A percentile compares a stretch with the other conserved stretches of the same genome.
Conservation (phyloP, 1,284 basidiomycete species). For the Irpex rosettiformis region DNA sequence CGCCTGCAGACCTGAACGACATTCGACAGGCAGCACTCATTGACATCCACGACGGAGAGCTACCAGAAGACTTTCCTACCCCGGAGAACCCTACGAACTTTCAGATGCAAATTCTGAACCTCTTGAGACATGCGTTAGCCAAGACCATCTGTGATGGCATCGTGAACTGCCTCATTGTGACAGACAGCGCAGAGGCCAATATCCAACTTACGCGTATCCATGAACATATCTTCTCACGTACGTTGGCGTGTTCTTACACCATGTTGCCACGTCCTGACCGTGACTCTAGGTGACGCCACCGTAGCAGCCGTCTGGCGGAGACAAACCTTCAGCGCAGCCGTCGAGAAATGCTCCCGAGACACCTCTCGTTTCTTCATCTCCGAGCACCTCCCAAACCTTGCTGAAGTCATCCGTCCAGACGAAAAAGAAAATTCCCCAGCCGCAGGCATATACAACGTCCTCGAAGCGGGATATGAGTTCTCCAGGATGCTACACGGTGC, state of each 20-base stretch:
- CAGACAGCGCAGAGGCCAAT: conserved; percentile 75
- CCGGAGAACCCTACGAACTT: conserved; percentile 32
- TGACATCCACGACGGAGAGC: conserved; percentile 50
- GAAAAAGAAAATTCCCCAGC: conserved; percentile 33
- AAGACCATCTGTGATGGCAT: conserved; percentile 76
- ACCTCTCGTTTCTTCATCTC: conserved; percentile 61
- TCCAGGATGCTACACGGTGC: conserved; percentile 80
- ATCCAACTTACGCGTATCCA: conserved; percentile 77
- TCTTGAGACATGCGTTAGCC: conserved; percentile 73
- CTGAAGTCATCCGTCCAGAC: conserved; percentile 39
- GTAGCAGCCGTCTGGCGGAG: conserved; percentile 82
- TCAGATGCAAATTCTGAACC: conserved; percentile 71
- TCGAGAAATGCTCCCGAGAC: conserved; percentile 66
- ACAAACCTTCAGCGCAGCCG: conserved; percentile 80
- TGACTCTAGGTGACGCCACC: conserved; percentile 64
- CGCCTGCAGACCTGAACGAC: conserved; percentile 49
- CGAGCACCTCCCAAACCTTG: conserved; percentile 64
- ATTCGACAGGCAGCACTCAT: conserved; percentile 56
- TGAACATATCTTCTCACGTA: conserved; percentile 78
- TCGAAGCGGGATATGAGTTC: conserved; percentile 70
- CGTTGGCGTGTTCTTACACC: conserved; percentile 24
- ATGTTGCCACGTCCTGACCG: neutral
- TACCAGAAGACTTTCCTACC: conserved; percentile 17
- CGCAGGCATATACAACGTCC: conserved; percentile 45
- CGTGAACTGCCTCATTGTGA: conserved; percentile 75